These are phyloP conservation scores for Microdochium trichocladiopsis DNA, from an alignment of 2,329 filamentous ascomycete genomes.

Conservation along the genomic window DNA sequence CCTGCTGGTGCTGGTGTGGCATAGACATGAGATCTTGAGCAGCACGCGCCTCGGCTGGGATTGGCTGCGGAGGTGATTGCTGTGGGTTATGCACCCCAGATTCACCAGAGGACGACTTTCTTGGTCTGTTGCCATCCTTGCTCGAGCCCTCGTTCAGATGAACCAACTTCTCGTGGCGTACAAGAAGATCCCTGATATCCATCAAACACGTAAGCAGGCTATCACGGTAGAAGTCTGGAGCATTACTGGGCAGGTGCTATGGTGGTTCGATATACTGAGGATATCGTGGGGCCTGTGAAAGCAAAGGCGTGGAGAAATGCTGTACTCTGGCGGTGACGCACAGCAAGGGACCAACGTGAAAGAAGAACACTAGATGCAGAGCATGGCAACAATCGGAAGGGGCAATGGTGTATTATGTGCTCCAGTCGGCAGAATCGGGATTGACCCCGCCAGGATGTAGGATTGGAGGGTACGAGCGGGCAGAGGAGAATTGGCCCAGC, in stretches of 20 bases:
- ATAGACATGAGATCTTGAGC: constrained; percentile 39
- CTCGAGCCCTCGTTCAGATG: constrained; percentile 51
- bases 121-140: constrained; percentile 43
- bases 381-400: background rate
- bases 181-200: constrained; percentile 57
- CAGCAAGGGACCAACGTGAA: too few species aligned
- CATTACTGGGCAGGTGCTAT: background rate
- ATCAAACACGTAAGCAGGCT: constrained; percentile 20
- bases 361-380: background rate
- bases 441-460: background rate
- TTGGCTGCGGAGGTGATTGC: constrained; percentile 28
- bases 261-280: too few species aligned
- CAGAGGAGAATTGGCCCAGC: background rate
- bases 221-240: constrained; percentile 1
- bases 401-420: background rate
- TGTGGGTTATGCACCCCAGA: constrained; percentile 7
- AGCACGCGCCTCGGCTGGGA: constrained; percentile 39
- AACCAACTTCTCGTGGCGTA: constrained; percentile 58
- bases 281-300: too few species aligned
- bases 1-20: constrained; percentile 25
- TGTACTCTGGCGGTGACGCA: too few species aligned
- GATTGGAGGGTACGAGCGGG: constrained; percentile 2
- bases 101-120: constrained; percentile 43
- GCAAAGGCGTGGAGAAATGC: too few species aligned
- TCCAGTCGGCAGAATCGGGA: background rate